A percentile compares a stretch with the other conserved stretches of the same genome.
phyloP scores from a whole-genome alignment of 495 filamentous ascomycete species.

The Clavariopsis aquatica region DNA sequence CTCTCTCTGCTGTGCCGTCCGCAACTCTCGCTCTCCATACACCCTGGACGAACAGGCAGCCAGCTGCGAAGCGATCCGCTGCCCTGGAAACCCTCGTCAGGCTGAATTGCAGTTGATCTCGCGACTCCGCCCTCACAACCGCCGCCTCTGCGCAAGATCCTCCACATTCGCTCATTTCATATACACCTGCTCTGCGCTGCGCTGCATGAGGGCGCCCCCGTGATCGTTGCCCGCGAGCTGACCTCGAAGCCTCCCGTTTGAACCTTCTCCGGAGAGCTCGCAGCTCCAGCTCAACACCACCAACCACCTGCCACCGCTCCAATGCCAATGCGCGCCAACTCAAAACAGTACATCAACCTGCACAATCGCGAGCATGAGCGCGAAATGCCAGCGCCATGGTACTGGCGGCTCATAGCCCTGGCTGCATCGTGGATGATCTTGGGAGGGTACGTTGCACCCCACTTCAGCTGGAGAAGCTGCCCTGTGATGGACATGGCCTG shows the following conservation, averaged over 20 bases:
- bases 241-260: conserved; percentile 2
- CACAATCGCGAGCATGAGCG: conserved; percentile 16
- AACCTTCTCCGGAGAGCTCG: background rate
- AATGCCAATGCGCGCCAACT: conserved; percentile 27
- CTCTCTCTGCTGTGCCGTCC: conserved; percentile 1
- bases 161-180: conserved; percentile 17
- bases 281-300: background rate
- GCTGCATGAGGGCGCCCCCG: conserved; percentile 20
- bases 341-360: conserved; percentile 31
- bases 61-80: conserved; percentile 20
- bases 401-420: conserved; percentile 44
- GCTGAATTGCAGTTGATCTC: conserved; percentile 23
- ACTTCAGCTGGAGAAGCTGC: conserved; percentile 7
- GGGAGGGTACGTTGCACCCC: conserved; percentile 36
- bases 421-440: conserved; percentile 44
- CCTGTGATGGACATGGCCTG: background rate
- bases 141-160: background rate
- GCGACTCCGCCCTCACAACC: background rate
- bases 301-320: conserved; percentile 6
- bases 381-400: conserved; percentile 35
- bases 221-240: conserved; percentile 10
- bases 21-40: background rate
- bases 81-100: conserved; percentile 22
- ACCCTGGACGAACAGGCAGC: background rate
- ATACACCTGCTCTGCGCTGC: conserved; percentile 11